Base-by-base conservation (phyloP, 1,284 basidiomycete species). In the Ceratobasidium sp. region DNA sequence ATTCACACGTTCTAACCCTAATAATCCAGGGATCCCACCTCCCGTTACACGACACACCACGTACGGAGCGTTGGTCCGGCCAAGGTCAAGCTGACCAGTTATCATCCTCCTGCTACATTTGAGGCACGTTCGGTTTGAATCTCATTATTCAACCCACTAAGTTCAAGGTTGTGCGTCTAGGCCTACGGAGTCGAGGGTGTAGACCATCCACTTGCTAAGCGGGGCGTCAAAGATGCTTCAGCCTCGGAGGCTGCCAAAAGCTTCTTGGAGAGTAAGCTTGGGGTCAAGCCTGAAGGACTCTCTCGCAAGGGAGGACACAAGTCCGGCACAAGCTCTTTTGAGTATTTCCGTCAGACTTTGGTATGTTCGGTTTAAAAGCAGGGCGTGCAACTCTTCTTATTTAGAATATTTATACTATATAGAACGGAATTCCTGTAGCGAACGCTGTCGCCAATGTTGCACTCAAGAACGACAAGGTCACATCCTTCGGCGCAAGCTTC, bases 401-500 rank as follows among this genome's bases (percentile, higher is more conserved):
- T 29, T 15, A 12, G 47, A 20, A 20, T 72, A 43, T 45, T n/a
- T n/a, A n/a, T n/a, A n/a, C n/a, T n/a, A n/a, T n/a, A n/a, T 5
- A 82, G 83, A 78, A 83, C 29, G 82, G 80, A 2, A 76, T 84
- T 53, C 78, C 80, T 1, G 78, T 84, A 62, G 79, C 80, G 13
- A 84, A 84, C 62, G 82, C 82, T 12, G 83, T 83, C 4, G 82
- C 82, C 32, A 84, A 83, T 70, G 77, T 84, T 42, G 81, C 82
- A 0, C 81, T 80, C 72, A 74, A 72, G 50, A 75, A 79, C 45
- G 76, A 77, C 68, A 79, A 80, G 72, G 79, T 83, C 55, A 78
- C 82, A 6, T 77, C 84, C 1, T 83, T 84, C 71, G 83, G 84
- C 15, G 80, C 80, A 5, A 85, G 82, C 1, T 86, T 86, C 74